Evolutionary conservation across 768 basidiomycete genomes (phyloP), one percentile per base, ranked within the genome.

Genomic region (Leccinum longicurvipes): DNA sequence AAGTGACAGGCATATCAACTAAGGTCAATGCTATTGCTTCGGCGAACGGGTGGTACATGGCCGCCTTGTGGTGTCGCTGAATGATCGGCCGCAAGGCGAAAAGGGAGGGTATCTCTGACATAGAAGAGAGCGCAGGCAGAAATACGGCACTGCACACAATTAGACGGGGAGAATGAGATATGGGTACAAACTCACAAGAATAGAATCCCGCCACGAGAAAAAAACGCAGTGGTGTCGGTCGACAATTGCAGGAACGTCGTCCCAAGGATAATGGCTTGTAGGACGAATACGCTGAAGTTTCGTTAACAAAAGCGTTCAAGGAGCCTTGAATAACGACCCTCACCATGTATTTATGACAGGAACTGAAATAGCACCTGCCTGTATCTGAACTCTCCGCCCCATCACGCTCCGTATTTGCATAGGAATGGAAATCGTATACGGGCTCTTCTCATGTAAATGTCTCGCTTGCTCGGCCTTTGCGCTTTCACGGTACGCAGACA

Each of bases 161-260:
- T 6, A 52, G 51, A 48, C 24, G 25, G 42, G 8, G 4, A 39
- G 3, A 15, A 42, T 7, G 0, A 23, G 12, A 34, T 23, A 24
- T 0, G 3, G 0, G 36, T 0, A 19, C 34, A 4, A n/a, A 75
- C 81, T 29, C 60, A 86, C 81, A 93, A 90, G 80, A 91, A 92
- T 14, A 93, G 75, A 31, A 89, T 78, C 65, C 91, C 91, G n/a
- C 91, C 91, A 23, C 91, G 82, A 32, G 87, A 85, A n/a, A 54
- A 72, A 39, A 47, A 73, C 6, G 51, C 57, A 0, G 61, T 55
- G 6, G 81, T 80, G 28, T 63, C 70, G 17, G 72, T 64, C 0
- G 74, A 66, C 29, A 80, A 60, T n/a, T 73, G 63, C 56, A 76
- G 76, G 72, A 81, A 83, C 34, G 79, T 73, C n/a, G 75, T 76